Evolutionary conservation across 2,329 filamentous ascomycete genomes (phyloP).

Genomic region (Aureobasidium uvarum): DNA sequence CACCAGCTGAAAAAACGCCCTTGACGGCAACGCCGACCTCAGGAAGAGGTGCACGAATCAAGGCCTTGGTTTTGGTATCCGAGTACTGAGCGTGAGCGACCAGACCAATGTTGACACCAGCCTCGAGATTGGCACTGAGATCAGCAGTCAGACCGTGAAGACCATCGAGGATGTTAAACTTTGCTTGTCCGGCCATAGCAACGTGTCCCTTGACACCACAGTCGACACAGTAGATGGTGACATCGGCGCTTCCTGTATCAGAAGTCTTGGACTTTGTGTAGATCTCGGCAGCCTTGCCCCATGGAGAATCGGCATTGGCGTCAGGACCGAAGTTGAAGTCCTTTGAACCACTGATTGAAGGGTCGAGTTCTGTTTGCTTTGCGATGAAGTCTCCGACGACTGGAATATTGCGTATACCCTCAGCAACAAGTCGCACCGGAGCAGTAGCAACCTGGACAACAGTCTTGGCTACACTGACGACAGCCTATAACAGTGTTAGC

Average conservation of each 20-base stretch:
- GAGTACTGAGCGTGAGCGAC: constrained; percentile 6
- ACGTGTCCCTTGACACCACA: constrained; percentile 19
- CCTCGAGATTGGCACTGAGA: constrained; percentile 10
- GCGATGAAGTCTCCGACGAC: constrained; percentile 14
- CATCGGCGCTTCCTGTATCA: background rate
- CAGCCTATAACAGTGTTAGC: background rate
- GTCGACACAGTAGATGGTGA: constrained; percentile 14
- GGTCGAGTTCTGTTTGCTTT: constrained; percentile 11
- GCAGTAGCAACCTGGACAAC: constrained; percentile 1
- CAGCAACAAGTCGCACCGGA: background rate
- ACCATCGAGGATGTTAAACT: constrained; percentile 15
- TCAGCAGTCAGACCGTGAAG: constrained; percentile 5
- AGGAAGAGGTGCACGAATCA: constrained; percentile 1
- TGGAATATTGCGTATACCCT: background rate
- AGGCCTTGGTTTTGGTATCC: background rate
- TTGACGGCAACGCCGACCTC: constrained; percentile 16
- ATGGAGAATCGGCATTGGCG: constrained; percentile 14
- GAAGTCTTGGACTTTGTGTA: constrained; percentile 15
- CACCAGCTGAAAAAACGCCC: constrained; percentile 6
- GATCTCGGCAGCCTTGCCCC: constrained; percentile 18
- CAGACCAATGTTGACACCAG: constrained; percentile 17
- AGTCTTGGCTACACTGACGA: background rate
- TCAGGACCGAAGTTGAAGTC: constrained; percentile 14
- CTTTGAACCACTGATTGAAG: background rate
- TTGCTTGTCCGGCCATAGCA: constrained; percentile 14